A percentile compares a stretch with the other conserved stretches of the same genome.
Conservation (phyloP, 768 basidiomycete species). For the Tubosaeta brunneosetosa region DNA sequence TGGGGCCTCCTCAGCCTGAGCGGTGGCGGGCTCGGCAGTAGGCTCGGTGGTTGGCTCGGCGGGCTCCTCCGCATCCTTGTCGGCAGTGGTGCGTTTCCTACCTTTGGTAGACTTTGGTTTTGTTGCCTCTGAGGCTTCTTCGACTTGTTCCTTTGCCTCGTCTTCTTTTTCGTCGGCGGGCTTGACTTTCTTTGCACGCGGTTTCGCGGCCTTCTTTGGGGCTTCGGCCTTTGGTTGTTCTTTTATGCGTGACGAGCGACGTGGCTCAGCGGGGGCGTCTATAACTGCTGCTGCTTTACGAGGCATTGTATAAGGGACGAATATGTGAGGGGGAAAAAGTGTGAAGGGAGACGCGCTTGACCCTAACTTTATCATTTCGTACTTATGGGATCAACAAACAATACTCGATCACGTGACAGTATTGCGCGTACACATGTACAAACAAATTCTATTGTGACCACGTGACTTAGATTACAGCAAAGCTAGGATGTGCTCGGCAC, state of each 20-base stretch:
- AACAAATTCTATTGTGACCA: constrained; percentile 19
- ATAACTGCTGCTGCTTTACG: constrained; percentile 54
- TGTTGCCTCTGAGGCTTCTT: constrained; percentile 27
- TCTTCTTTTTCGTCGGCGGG: constrained; percentile 42
- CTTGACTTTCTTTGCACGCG: constrained; percentile 46
- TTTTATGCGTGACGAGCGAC: constrained; percentile 74
- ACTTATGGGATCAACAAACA: constrained; percentile 31
- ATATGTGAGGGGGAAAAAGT: constrained; percentile 14
- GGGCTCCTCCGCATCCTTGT: constrained; percentile 36
- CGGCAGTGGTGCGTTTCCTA: constrained; percentile 50
- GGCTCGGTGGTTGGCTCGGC: constrained; percentile 32
- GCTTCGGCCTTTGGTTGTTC: constrained; percentile 55
- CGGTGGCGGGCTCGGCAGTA: constrained; percentile 31
- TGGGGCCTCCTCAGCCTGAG: constrained; percentile 41
- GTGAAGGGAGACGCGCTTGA: constrained; percentile 29
- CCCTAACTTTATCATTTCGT: constrained; percentile 33
- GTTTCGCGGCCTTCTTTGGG: constrained; percentile 62
- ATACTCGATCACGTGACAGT: constrained; percentile 30
- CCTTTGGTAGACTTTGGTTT: constrained; percentile 46
- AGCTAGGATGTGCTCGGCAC: constrained; percentile 13
- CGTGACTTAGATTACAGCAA: constrained; percentile 11
- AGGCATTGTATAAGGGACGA: constrained; percentile 44
- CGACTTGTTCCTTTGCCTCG: constrained; percentile 34
- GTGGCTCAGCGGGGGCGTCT: constrained; percentile 42
- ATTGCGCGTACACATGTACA: constrained; percentile 30